phyloP scores from a whole-genome alignment of 1,139 yeast species.

The Hemisphaericaspora lyxosophila region DNA sequence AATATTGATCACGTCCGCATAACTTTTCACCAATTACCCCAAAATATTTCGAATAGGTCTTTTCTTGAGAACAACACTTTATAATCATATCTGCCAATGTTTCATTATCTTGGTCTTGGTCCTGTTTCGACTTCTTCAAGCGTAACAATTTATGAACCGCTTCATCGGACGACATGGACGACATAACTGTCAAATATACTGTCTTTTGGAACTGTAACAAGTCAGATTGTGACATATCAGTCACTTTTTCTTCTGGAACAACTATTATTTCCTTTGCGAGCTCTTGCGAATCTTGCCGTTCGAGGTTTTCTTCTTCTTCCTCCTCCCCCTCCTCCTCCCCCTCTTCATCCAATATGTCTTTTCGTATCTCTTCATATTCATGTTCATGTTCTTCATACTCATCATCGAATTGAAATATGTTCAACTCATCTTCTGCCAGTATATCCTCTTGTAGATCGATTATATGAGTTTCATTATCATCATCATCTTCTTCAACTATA shows the following conservation, averaged over 20 bases:
- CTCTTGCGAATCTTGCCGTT: slow-evolving; percentile 2
- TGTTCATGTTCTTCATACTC: slow-evolving; percentile 53
- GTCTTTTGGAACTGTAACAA: slow-evolving; percentile 65
- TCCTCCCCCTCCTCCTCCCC: slow-evolving; percentile 18
- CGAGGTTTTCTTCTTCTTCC: slow-evolving; percentile 9
- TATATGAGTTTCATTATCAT: slow-evolving; percentile 60
- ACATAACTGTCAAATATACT: slow-evolving; percentile 81
- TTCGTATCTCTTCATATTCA: slow-evolving; percentile 23
- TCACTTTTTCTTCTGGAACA: slow-evolving; percentile 13
- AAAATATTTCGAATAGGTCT: slow-evolving; percentile 81
- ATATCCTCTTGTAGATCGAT: slow-evolving; percentile 50
- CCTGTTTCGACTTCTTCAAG: slow-evolving; percentile 37
- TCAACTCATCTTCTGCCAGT: slow-evolving; percentile 47
- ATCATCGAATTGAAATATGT: slow-evolving; percentile 53
- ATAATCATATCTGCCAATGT: slow-evolving; percentile 72
- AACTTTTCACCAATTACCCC: slow-evolving; percentile 78
- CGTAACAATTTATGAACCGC: slow-evolving; percentile 81
- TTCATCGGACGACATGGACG: slow-evolving; percentile 92
- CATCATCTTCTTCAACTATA: slow-evolving; percentile 67
- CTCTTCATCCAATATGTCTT: slow-evolving; percentile 20
- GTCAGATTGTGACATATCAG: slow-evolving; percentile 72
- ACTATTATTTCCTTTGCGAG: slow-evolving; percentile 14
- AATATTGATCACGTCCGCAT: slow-evolving; percentile 42
- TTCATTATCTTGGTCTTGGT: slow-evolving; percentile 19
- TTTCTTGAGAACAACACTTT: slow-evolving; percentile 84